phyloP scores from a whole-genome alignment of 768 basidiomycete species.

The Amanita brunnescens region DNA sequence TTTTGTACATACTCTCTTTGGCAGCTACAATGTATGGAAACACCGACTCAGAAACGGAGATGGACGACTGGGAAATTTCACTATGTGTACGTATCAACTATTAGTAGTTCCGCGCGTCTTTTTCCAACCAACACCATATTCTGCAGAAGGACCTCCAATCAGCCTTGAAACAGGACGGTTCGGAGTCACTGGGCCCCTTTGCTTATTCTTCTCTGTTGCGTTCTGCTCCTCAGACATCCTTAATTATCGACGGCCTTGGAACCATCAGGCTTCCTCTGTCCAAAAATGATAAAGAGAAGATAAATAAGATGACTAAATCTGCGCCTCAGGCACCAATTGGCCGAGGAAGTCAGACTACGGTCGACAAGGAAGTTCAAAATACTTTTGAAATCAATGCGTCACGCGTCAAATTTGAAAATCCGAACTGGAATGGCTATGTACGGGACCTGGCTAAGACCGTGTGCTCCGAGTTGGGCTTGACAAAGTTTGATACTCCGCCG shows the following conservation, averaged over 20 bases:
- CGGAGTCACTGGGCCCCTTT: slow-evolving; percentile 18
- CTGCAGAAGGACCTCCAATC: slow-evolving; percentile 17
- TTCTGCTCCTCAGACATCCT: slow-evolving; percentile 27
- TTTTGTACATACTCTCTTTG: too few species aligned
- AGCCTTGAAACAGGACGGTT: slow-evolving; percentile 10
- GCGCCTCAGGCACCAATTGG: slow-evolving; percentile 24
- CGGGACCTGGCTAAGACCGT: slow-evolving; percentile 11
- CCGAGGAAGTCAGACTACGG: slow-evolving; percentile 19
- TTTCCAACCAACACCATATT: not conserved
- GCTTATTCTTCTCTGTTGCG: slow-evolving; percentile 15
- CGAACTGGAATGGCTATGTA: slow-evolving; percentile 3
- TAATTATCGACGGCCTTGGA: slow-evolving; percentile 28
- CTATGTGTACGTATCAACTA: too few species aligned
- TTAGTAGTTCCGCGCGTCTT: too few species aligned
- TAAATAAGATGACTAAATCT: slow-evolving; percentile 20
- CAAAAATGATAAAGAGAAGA: slow-evolving; percentile 22
- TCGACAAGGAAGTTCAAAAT: slow-evolving; percentile 22
- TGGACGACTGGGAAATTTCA: too few species aligned
- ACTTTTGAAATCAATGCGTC: slow-evolving; percentile 26
- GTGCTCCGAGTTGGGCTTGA: slow-evolving; percentile 17
- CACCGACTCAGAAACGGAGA: too few species aligned
- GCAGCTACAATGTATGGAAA: too few species aligned
- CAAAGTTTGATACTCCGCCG: slow-evolving; percentile 7
- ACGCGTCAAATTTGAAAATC: slow-evolving; percentile 19
- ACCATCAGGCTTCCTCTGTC: slow-evolving; percentile 30